phyloP scores from a whole-genome alignment of 352 stramenopile species.

The Pythium monospermum region DNA sequence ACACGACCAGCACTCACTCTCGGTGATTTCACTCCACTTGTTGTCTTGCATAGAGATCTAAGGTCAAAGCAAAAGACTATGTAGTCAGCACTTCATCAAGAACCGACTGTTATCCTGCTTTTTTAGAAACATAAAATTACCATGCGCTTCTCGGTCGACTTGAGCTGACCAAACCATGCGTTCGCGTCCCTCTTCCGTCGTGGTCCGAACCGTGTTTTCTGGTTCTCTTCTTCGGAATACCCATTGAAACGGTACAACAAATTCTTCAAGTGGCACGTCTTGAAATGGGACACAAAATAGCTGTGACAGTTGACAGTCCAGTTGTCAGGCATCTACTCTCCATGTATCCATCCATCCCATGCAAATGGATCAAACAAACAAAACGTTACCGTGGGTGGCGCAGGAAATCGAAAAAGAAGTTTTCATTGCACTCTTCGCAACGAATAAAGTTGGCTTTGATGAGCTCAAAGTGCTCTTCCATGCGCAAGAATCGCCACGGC shows the following conservation, averaged over 20 bases:
- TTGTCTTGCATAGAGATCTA: conserved; percentile 86
- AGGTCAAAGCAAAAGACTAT: neutral
- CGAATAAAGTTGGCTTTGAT: conserved; percentile 67
- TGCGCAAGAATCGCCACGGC: conserved; percentile 32
- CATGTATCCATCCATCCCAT: too few relatives aligned
- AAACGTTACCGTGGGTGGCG: conserved; percentile 52
- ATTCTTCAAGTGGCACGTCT: conserved; percentile 75
- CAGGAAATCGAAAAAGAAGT: conserved; percentile 80
- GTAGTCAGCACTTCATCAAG: too few relatives aligned
- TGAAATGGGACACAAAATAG: conserved; percentile 82
- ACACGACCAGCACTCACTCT: conserved; percentile 71
- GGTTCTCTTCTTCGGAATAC: conserved; percentile 68
- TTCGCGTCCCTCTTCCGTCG: conserved; percentile 64
- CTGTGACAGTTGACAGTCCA: conserved; percentile 17
- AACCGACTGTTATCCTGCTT: too few relatives aligned
- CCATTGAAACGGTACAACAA: conserved; percentile 76
- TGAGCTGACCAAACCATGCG: conserved; percentile 70
- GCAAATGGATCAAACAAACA: too few relatives aligned
- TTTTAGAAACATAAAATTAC: conserved; percentile 19
- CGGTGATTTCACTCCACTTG: conserved; percentile 76
- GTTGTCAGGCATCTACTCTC: neutral
- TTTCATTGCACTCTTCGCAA: conserved; percentile 77
- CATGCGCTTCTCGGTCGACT: conserved; percentile 84
- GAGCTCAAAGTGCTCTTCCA: conserved; percentile 65
- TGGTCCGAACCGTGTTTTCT: conserved; percentile 63